Percentiles rank a stretch among this genome's conserved stretches.
These are phyloP conservation scores for Xylaria arbuscula DNA, from an alignment of 2,329 filamentous ascomycete genomes.

Conservation along the genomic window DNA sequence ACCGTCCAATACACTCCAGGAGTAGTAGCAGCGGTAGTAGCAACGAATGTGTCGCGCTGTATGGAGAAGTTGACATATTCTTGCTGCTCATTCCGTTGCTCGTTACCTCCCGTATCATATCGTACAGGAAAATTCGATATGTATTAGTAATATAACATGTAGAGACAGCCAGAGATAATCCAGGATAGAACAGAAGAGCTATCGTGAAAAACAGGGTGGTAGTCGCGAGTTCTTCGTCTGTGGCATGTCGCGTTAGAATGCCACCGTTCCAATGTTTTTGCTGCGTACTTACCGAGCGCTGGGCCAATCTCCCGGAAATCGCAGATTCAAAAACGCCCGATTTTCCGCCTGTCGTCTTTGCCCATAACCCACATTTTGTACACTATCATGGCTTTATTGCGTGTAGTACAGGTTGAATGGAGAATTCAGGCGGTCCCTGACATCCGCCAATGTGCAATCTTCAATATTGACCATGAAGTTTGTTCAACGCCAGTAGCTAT, in stretches of 20 bases:
- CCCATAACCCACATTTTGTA: neutral
- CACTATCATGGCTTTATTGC: neutral
- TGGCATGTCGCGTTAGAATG: neutral
- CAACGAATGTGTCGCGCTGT: neutral
- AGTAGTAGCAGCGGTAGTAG: neutral
- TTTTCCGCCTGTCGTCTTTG: neutral
- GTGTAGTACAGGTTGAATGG: neutral
- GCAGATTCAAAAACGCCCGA: slow-evolving; percentile 9
- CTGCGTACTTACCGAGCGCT: neutral
- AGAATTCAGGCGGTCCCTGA: neutral
- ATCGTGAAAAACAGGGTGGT: no score
- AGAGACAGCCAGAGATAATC: slow-evolving; percentile 12
- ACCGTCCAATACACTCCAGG: neutral
- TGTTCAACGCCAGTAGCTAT: neutral
- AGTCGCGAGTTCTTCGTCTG: neutral
- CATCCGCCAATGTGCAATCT: slow-evolving; percentile 5
- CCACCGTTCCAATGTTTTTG: neutral
- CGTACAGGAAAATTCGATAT: slow-evolving; percentile 23
- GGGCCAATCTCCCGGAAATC: slow-evolving; percentile 1
- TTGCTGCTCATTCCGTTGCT: neutral
- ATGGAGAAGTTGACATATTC: neutral
- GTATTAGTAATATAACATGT: slow-evolving; percentile 9
- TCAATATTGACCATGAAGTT: neutral
- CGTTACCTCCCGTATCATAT: slow-evolving; percentile 8
- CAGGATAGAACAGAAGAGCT: neutral